These are phyloP conservation scores for Lactifluus rugatus DNA, from an alignment of 768 basidiomycete genomes.

Conservation along the genomic window DNA sequence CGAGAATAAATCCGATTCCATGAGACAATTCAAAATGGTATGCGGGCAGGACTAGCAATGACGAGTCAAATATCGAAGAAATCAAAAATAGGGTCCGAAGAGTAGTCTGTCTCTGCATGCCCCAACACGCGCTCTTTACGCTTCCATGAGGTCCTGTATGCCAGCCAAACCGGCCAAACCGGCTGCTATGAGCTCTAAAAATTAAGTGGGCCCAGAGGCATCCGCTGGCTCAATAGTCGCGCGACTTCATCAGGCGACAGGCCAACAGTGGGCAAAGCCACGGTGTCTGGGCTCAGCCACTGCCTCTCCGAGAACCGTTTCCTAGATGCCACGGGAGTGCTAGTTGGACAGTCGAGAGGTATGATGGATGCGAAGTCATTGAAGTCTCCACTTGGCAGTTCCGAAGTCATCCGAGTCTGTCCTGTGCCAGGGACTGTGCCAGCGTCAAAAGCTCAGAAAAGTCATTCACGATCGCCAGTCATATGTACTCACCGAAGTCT, in stretches of 20 bases:
- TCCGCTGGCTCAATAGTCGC: too few relatives aligned
- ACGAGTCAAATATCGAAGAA: too few relatives aligned
- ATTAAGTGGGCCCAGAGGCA: not conserved
- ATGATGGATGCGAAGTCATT: not conserved
- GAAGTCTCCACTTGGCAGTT: not conserved
- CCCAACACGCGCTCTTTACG: too few relatives aligned
- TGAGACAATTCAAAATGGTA: too few relatives aligned
- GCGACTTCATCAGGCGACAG: not conserved
- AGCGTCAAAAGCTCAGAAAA: constrained; percentile 17
- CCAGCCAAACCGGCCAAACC: not conserved
- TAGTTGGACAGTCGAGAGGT: not conserved
- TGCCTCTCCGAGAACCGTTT: not conserved
- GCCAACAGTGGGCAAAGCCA: not conserved
- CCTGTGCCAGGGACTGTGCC: constrained; percentile 19
- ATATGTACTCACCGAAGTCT: not conserved
- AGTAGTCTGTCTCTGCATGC: too few relatives aligned
- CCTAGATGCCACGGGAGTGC: not conserved
- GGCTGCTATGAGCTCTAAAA: not conserved
- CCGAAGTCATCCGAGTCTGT: not conserved
- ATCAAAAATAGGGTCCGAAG: too few relatives aligned
- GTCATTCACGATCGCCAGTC: too few relatives aligned
- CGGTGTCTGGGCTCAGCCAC: not conserved
- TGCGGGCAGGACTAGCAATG: too few relatives aligned
- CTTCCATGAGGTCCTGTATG: too few relatives aligned
- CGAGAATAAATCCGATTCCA: too few relatives aligned